Evolutionary conservation across 179 eudicot genomes (phyloP), one percentile per base, ranked within the genome.

Genomic region (Heliamphora pulchella): DNA sequence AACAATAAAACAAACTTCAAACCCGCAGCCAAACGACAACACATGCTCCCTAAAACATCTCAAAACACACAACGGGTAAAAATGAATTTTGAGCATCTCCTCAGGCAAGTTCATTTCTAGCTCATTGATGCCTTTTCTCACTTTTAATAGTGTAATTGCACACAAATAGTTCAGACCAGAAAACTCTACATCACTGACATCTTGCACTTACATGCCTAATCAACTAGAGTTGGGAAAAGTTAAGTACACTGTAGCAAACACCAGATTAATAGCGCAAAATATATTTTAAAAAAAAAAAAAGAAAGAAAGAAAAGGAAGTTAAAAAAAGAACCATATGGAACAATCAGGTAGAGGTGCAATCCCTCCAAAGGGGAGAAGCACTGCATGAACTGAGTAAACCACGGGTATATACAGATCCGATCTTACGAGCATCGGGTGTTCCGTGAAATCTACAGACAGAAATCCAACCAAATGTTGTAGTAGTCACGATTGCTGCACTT

Each of bases 401-500:
- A 57, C 13, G 4, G 14, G 14, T 77, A 77, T 69, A 39, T 59
- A 76, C 76, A 81, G 55, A 81, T 67, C 18, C 69, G 64, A 59
- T n/a, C 54, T 63, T 48, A 48, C 71, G 50, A 65, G 74, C 85
- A 58, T 67, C 51, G 41, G n/a, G 70, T 65, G 59, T 68, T 50
- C 62, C 69, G 1, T 43, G 76, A 17, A 73, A 54, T 75, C 82
- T 71, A 81, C 77, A 62, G 81, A 69, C 57, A 57, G 3, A 43
- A 0, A 71, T 44, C 11, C 53, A 58, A 22, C 74, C 31, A 1
- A 57, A n/a, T 62, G 48, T 43, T 5, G 48, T 41, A 55, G 41
- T 47, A 78, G 80, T 85, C 80, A 84, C 17, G 83, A 84, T 69
- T 88, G 89, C 67, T 90, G 90, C 55, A 64, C 90, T 75, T 86